Evolutionary conservation across 345 rosid genomes (phyloP), one percentile per base, ranked within the genome.

Genomic region (Nephelium lappaceum): DNA sequence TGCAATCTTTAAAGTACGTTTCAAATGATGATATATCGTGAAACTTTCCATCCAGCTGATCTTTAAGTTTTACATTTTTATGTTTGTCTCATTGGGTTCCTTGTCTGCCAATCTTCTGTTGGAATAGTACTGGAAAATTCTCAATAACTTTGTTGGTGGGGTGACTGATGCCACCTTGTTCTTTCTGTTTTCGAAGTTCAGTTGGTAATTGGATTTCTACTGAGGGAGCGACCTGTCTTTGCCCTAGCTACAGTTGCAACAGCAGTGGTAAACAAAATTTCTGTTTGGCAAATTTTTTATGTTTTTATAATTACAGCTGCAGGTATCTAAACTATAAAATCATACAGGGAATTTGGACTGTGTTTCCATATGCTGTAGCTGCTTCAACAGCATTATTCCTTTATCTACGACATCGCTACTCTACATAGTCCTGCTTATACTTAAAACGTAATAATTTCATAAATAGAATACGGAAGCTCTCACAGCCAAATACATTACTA

Each of bases 191-290:
- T 70, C 74, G 36, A 68, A 81, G 14, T 74, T 66, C 88, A 95
- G 95, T 83, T 95, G 31, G 87, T 82, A 41, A 89, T 92, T 58
- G 98, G 98, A 72, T 93, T 89, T 83, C 73, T 93, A 31, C 73
- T 90, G 83, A 89, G 98, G 82, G 91, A 92, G 82, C 85, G 89
- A 6, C 97, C 97, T 25, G 72, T 91, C 58, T 87, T 91, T 81
- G 94, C 95, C 67, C 79, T 95, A 58, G 94, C 97, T 65, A 86
- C 95, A 5, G 94, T 93, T 11, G 97, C 97, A 51, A 89, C 98
- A 14, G 93, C 77, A 58, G 95, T 93, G 93, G 98, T 93, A 82
- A 81, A 80, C 47, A 39, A 70, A 69, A 43, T 55, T 77, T 75
- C 68, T 24, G 47, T 69, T 23, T 41, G 42, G 63, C 24, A 23